Base-by-base conservation (phyloP, 306 rosid species). In the Vachellia collinsii region DNA sequence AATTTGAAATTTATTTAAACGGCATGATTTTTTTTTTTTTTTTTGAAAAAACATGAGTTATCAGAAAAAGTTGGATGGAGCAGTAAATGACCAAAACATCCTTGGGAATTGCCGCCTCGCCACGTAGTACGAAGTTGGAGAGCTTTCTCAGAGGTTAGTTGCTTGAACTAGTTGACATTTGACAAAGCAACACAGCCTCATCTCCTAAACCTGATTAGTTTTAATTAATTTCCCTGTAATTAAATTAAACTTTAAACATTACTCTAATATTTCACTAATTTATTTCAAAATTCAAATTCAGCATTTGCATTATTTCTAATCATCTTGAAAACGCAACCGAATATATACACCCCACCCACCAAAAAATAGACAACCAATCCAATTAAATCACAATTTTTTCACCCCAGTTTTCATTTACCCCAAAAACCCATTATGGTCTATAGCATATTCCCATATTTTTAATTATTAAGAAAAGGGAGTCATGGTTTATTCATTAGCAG, bases 341-440 rank as follows among this genome's bases (percentile, higher is more conserved):
- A 29, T 29, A 29, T 4, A 39, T 50, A n/a, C 17, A 29, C 34
- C 34, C 34, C 34, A 29, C 25, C 34, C 22, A 7, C 50, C 72
- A 67, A 67, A 7, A 84, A 76, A 84, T 70, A 37, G 72, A 62
- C 80, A 77, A 72, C 74, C 61, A 61, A 50, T 34, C 70, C 77
- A 72, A 81, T 72, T 67, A 68, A 70, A 70, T 79, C 79, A 68
- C 79, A 63, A 53, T 63, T 77, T 70, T 47, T 77, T 36, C 74
- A 72, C 48, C 48, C 34, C 62, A 19, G 22, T 68, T 59, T 56
- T 29, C n/a, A 61, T 76, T 59, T 22, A 14, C 13, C 66, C 73
- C 78, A n/a, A 0, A 29, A 68, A 36, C 19, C 17, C 37, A 47
- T 38, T 46, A 36, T 54, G 71, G 23, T 37, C 17, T 39, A 20